Evolutionary conservation across 495 filamentous ascomycete genomes (phyloP).

Genomic region (Podospora pseudopauciseta): DNA sequence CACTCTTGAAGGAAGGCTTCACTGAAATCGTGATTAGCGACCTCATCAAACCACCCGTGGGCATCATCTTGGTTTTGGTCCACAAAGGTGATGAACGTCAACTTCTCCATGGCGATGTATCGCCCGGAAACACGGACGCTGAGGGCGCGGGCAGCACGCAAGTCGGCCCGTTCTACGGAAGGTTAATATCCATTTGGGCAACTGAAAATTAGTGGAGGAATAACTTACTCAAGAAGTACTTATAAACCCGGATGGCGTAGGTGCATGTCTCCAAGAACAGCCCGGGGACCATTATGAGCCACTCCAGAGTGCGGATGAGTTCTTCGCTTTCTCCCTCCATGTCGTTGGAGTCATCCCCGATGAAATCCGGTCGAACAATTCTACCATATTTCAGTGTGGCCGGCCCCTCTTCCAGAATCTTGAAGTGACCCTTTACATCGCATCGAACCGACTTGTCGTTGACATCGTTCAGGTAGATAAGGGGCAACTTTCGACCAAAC

Average conservation of each 20-base stretch:
- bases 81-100: constrained; percentile 22
- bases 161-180: constrained; percentile 45
- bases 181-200: constrained; percentile 26
- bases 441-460: constrained; percentile 22
- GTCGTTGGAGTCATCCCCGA: constrained; percentile 56
- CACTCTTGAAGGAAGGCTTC: constrained; percentile 36
- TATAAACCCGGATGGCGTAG: constrained; percentile 65
- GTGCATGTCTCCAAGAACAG: constrained; percentile 69
- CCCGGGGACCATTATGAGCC: constrained; percentile 70
- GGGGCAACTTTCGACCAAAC: constrained; percentile 52
- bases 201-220: constrained; percentile 8
- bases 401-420: constrained; percentile 45
- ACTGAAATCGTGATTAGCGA: constrained; percentile 32
- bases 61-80: constrained; percentile 28
- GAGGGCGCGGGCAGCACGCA: constrained; percentile 65
- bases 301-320: constrained; percentile 77
- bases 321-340: constrained; percentile 57
- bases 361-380: constrained; percentile 58
- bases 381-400: constrained; percentile 46
- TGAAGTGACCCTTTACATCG: constrained; percentile 42
- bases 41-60: constrained; percentile 41
- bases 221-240: constrained; percentile 65
- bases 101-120: constrained; percentile 40
- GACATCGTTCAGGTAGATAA: constrained; percentile 51
- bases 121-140: constrained; percentile 46